Evolutionary conservation across 768 basidiomycete species (phyloP).

Genomic region (Podaxis mareebaensis): DNA sequence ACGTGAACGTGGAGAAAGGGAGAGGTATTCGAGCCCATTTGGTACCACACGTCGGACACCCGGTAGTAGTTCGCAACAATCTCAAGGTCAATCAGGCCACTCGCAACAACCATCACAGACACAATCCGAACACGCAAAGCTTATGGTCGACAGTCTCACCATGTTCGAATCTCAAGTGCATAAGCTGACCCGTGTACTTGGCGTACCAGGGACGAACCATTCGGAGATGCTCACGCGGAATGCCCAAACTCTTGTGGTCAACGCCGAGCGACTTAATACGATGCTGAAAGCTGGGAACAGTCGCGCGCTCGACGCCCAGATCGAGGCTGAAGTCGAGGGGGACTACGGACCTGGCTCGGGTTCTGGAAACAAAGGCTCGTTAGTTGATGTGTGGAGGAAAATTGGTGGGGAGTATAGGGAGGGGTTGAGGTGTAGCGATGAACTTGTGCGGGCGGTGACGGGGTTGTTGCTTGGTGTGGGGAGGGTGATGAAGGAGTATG

Average conservation of each 20-base stretch:
- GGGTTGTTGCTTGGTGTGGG: conserved; percentile 77
- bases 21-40: conserved; percentile 26
- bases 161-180: conserved; percentile 71
- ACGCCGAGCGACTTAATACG: conserved; percentile 67
- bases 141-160: conserved; percentile 68
- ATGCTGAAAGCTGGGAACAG: conserved; percentile 57
- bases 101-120: conserved; percentile 18
- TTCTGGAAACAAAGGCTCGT: conserved; percentile 25
- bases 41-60: conserved; percentile 24
- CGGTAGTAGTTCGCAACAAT: conserved; percentile 15
- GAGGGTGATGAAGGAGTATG: conserved; percentile 61
- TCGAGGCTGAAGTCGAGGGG: conserved; percentile 71
- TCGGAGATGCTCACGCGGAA: conserved; percentile 48
- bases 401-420: conserved; percentile 77
- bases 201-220: conserved; percentile 30
- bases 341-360: conserved; percentile 25
- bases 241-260: conserved; percentile 63
- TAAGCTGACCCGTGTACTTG: conserved; percentile 43
- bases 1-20: conserved; percentile 18
- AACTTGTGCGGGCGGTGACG: conserved; percentile 75
- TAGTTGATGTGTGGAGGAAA: conserved; percentile 64
- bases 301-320: conserved; percentile 69
- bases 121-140: conserved; percentile 59
- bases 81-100: conserved; percentile 15
- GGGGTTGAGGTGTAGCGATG: conserved; percentile 70